Conservation (phyloP, 306 rosid genomes). For the Lithocarpus polystachyus region DNA sequence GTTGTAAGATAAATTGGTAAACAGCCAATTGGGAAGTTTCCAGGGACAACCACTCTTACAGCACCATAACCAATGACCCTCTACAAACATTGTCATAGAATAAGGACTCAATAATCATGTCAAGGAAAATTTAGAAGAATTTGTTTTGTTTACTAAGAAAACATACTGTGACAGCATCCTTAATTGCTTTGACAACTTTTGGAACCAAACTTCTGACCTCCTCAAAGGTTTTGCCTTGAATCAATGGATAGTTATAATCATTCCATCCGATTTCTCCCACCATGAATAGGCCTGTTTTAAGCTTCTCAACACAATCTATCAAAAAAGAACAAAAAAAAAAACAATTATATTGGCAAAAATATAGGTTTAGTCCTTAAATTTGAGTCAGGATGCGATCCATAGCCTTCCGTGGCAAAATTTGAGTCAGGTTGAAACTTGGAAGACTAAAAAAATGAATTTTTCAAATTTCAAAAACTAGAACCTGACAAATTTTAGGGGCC, state of each 20-base stretch:
- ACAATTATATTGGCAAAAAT: not conserved
- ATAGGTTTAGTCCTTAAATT: too few species aligned
- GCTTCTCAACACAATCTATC: not conserved
- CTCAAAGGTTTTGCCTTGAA: not conserved
- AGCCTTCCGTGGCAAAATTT: too few species aligned
- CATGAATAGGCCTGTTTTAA: slow-evolving; percentile 8
- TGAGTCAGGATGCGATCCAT: too few species aligned
- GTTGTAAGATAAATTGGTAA: slow-evolving; percentile 8
- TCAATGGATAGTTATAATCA: slow-evolving; percentile 11
- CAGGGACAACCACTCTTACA: slow-evolving; percentile 13
- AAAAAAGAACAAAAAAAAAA: not conserved
- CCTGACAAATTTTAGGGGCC: too few species aligned
- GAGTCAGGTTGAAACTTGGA: too few species aligned
- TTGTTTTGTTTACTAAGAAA: too few species aligned
- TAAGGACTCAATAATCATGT: not conserved
- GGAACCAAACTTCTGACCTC: slow-evolving; percentile 11
- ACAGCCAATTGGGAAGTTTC: slow-evolving; percentile 21
- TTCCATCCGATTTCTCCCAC: slow-evolving; percentile 25
- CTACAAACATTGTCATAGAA: not conserved
- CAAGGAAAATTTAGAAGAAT: not conserved
- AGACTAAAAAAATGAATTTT: too few species aligned
- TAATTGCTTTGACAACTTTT: slow-evolving; percentile 14
- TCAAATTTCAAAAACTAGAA: too few species aligned
- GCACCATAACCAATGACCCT: slow-evolving; percentile 17
- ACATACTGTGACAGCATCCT: slow-evolving; percentile 3